These are phyloP conservation scores for Elsinoe australis DNA, from an alignment of 2,329 filamentous ascomycete species.

Conservation along the genomic window DNA sequence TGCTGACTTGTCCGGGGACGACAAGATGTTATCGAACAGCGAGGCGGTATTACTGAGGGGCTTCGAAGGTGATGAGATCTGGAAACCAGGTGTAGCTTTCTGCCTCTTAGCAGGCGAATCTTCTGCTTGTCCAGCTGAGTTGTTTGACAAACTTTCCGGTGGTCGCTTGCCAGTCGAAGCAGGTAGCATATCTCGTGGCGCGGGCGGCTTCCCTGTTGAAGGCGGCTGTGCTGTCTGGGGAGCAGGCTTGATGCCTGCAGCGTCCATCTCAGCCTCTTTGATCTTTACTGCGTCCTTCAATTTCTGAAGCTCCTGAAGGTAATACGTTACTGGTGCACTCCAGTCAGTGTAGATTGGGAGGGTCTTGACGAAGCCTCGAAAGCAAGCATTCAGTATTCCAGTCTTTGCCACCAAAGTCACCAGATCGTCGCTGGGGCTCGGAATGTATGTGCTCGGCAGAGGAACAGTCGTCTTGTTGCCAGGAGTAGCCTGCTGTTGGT, in stretches of 20 bases:
- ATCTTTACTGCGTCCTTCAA: slow-evolving; percentile 1
- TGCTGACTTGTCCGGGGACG: slow-evolving; percentile 13
- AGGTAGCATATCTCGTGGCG: neutral
- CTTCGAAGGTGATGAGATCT: slow-evolving; percentile 16
- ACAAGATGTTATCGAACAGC: slow-evolving; percentile 19
- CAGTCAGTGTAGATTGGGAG: slow-evolving; percentile 6
- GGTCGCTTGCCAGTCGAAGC: slow-evolving; percentile 3
- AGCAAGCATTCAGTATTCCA: slow-evolving; percentile 5
- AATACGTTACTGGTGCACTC: slow-evolving; percentile 6
- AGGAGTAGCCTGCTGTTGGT: neutral
- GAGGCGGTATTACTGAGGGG: slow-evolving; percentile 19
- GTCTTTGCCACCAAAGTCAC: slow-evolving; percentile 7
- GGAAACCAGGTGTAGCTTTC: slow-evolving; percentile 12
- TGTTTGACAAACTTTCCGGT: neutral
- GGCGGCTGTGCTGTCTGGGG: neutral
- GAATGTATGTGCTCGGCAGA: slow-evolving; percentile 3
- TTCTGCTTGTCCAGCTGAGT: neutral
- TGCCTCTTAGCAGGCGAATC: slow-evolving; percentile 3
- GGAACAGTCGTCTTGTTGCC: neutral
- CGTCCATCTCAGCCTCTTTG: neutral
- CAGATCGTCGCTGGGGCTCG: neutral
- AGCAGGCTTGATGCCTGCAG: neutral
- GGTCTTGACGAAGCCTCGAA: slow-evolving; percentile 8
- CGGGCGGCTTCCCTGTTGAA: slow-evolving; percentile 1
- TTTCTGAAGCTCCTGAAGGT: slow-evolving; percentile 6